These are phyloP conservation scores for Cyamopsis tetragonoloba DNA, from an alignment of 306 rosid genomes.

Conservation along the genomic window DNA sequence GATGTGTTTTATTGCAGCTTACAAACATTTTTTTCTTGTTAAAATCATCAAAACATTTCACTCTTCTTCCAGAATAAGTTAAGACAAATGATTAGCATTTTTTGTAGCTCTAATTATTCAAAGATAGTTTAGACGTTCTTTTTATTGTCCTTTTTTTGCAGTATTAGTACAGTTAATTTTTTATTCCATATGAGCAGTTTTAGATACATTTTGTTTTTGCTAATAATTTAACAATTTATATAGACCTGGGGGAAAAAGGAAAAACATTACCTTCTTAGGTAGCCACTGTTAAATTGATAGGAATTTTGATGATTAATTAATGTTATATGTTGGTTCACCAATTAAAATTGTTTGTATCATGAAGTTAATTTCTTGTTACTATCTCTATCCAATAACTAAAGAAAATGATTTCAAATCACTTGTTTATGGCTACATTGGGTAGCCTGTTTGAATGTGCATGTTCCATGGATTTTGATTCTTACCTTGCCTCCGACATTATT, in stretches of 20 bases:
- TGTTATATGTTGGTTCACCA: not conserved
- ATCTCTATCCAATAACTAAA: not conserved
- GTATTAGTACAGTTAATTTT: not conserved
- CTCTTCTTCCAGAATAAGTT: not conserved
- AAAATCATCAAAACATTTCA: not conserved
- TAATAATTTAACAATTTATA: not conserved
- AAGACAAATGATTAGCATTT: not conserved
- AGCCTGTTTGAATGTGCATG: not conserved
- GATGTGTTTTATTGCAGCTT: conserved; percentile 8
- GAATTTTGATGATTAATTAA: not conserved
- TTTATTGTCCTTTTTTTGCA: not conserved
- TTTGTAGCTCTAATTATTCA: not conserved
- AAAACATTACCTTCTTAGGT: not conserved
- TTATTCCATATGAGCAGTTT: not conserved
- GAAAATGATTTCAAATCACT: not conserved
- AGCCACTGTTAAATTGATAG: not conserved
- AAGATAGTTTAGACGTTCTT: not conserved
- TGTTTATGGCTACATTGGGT: conserved; percentile 4
- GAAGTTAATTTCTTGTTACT: not conserved
- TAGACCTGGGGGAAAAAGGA: not conserved
- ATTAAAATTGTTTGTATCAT: not conserved
- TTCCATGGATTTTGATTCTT: conserved; percentile 2
- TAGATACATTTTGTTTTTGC: not conserved
- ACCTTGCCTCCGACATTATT: conserved; percentile 6
- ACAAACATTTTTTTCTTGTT: not conserved